Percentiles rank a stretch among this genome's conserved stretches.
phyloP scores from a whole-genome alignment of 2,329 filamentous ascomycete species.

The Chalaropsis thielavioides region DNA sequence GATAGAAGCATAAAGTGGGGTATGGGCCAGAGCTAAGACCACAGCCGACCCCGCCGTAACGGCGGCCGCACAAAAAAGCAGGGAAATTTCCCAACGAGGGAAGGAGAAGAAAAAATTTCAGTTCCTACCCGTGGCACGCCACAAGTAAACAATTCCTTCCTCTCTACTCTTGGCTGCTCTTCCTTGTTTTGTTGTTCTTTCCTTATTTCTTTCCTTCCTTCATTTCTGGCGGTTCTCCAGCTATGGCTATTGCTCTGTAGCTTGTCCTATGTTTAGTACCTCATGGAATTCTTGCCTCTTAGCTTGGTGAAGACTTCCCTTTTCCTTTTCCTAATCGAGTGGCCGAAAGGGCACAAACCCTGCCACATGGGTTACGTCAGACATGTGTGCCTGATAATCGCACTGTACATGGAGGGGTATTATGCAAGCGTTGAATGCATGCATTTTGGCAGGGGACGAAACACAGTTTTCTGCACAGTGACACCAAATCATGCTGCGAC shows the following conservation, averaged over 20 bases:
- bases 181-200: not conserved
- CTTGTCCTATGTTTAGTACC: not conserved
- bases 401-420: constrained; percentile 9
- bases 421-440: constrained; percentile 9
- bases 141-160: not conserved
- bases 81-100: constrained; percentile 5
- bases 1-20: constrained; percentile 1
- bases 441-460: constrained; percentile 9
- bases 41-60: not conserved
- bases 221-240: not conserved
- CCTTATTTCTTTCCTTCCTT: not conserved
- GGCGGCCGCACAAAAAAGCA: constrained; percentile 4
- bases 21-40: constrained; percentile 10
- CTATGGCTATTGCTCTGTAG: not conserved
- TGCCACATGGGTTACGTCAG: constrained; percentile 13
- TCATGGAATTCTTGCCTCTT: not conserved
- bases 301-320: not conserved
- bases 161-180: not conserved
- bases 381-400: constrained; percentile 3
- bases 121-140: not conserved
- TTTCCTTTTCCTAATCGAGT: not conserved
- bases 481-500: not conserved
- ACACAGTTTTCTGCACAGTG: constrained; percentile 3
- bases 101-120: constrained; percentile 19
- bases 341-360: constrained; percentile 15